phyloP scores from a whole-genome alignment of 768 basidiomycete genomes.

The Termitomyces sp. region DNA sequence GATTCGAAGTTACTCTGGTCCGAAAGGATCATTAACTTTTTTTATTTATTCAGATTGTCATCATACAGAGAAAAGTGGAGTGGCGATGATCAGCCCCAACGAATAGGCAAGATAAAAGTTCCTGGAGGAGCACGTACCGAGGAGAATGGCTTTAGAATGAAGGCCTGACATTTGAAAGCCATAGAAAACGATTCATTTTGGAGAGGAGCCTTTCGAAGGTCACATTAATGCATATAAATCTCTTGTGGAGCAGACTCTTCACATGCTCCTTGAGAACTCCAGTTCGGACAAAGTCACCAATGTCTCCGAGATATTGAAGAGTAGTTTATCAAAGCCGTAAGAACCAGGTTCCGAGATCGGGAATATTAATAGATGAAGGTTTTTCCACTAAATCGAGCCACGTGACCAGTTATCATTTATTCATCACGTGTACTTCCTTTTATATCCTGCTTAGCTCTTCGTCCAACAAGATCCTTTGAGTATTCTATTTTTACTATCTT shows the following conservation, averaged over 20 bases:
- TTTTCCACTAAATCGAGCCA: too few species aligned
- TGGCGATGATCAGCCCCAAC: background rate
- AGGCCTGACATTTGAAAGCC: background rate
- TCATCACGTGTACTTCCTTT: too few species aligned
- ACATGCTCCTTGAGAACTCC: background rate
- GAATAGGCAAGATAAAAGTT: background rate
- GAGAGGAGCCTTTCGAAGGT: background rate
- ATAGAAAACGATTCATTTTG: background rate
- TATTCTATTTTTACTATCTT: too few species aligned
- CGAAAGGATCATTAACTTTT: background rate
- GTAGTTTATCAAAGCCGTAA: background rate
- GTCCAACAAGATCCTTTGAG: too few species aligned
- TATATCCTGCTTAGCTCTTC: too few species aligned
- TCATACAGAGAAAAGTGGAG: background rate
- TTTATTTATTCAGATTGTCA: background rate
- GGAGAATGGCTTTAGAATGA: background rate
- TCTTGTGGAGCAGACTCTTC: background rate
- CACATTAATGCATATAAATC: background rate
- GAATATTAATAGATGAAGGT: too few species aligned
- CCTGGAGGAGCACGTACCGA: background rate
- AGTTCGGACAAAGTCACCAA: background rate
- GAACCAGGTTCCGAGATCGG: too few species aligned
- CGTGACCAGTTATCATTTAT: too few species aligned
- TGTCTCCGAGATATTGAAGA: background rate
- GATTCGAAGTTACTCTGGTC: background rate